Evolutionary conservation across 257 asterid species (phyloP).

Genomic region (Anisodus acutangulus): DNA sequence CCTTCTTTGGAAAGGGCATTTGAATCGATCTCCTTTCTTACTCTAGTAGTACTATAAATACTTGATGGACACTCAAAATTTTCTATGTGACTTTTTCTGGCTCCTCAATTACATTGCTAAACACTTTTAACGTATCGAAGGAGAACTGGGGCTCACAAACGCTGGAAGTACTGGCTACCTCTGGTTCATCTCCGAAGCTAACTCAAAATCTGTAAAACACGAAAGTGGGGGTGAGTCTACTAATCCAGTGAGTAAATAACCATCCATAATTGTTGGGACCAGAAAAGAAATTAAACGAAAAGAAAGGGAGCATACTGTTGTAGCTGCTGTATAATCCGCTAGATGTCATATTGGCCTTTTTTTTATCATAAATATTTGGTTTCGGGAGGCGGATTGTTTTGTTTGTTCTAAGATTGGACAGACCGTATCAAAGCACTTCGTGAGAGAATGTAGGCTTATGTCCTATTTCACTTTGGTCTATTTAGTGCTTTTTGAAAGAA

Average conservation of each 20-base stretch:
- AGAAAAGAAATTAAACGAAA: background rate
- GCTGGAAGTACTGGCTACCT: background rate
- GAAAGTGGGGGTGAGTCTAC: background rate
- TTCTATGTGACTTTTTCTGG: background rate
- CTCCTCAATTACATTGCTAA: background rate
- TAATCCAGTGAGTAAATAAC: background rate
- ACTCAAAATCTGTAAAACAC: background rate
- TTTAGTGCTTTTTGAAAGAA: constrained; percentile 14
- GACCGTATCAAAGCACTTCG: background rate
- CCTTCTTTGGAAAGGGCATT: background rate
- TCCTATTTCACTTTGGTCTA: constrained; percentile 6
- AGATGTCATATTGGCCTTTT: background rate
- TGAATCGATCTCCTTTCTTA: background rate
- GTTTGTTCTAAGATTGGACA: background rate
- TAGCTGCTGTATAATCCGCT: background rate
- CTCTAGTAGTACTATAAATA: background rate
- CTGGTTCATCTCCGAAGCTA: background rate
- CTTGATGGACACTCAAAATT: background rate
- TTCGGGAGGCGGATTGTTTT: background rate
- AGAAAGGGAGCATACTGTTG: background rate
- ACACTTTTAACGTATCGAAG: background rate
- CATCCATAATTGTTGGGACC: background rate
- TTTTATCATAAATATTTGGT: background rate
- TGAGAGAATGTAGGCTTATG: background rate
- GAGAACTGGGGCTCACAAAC: background rate